Conservation (phyloP, 371 early-diverging fungal species). For the Blastocladiella emersonii region DNA sequence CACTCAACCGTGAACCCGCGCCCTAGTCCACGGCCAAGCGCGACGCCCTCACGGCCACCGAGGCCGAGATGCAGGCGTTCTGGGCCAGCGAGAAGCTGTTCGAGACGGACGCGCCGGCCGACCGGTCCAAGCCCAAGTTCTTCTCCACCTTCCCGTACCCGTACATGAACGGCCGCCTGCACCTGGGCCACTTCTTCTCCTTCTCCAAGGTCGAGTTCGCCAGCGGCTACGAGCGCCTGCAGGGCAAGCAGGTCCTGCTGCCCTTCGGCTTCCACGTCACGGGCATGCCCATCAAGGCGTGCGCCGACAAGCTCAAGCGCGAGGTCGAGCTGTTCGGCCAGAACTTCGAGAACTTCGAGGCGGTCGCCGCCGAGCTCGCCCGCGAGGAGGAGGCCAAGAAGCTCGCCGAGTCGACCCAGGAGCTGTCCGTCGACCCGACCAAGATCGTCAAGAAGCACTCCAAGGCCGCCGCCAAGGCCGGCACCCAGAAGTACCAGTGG, state of each 20-base stretch:
- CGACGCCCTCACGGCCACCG: conserved; percentile 64
- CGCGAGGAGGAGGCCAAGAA: conserved; percentile 17
- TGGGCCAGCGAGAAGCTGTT: conserved; percentile 72
- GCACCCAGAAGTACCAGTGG: conserved; percentile 79
- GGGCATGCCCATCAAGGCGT: conserved; percentile 99
- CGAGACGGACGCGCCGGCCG: conserved; percentile 73
- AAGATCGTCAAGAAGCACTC: conserved; percentile 63
- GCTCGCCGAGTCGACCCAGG: conserved; percentile 30
- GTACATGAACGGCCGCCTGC: conserved; percentile 99
- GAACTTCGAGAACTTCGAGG: conserved; percentile 49
- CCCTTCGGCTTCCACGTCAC: conserved; percentile 99
- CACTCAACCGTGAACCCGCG: too few relatives aligned
- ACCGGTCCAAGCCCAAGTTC: conserved; percentile 69
- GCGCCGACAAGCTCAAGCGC: conserved; percentile 92
- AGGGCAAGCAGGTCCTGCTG: conserved; percentile 91
- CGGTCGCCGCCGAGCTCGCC: not conserved
- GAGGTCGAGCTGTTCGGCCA: conserved; percentile 91
- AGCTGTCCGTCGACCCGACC: conserved; percentile 24
- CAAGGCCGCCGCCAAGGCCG: conserved; percentile 80
- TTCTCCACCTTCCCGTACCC: conserved; percentile 98
- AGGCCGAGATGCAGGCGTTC: conserved; percentile 53
- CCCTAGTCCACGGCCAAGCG: conserved; percentile 48
- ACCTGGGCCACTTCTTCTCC: conserved; percentile 98
- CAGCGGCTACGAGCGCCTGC: conserved; percentile 80
- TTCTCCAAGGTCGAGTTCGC: conserved; percentile 96